Percentiles rank a stretch among this genome's conserved stretches.
Conservation (phyloP, 495 filamentous ascomycete species). For the Podospora pseudoanserina region DNA sequence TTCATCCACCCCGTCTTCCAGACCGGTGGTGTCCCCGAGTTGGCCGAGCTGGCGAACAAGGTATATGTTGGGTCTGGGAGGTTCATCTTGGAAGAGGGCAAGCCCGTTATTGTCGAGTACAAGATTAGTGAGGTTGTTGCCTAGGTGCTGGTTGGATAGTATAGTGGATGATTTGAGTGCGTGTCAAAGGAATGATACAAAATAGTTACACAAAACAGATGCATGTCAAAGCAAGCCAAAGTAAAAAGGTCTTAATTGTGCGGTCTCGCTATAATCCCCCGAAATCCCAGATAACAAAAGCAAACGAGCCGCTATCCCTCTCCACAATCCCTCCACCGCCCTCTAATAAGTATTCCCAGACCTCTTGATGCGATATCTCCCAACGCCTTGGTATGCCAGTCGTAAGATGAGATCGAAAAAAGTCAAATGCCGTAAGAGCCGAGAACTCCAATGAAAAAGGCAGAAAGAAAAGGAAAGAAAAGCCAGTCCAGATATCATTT, state of each 20-base stretch:
- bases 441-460: background rate
- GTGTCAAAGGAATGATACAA: too few relatives aligned
- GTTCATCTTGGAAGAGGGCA: slow-evolving; percentile 52
- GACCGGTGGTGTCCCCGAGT: slow-evolving; percentile 48
- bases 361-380: background rate
- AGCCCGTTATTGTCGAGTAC: slow-evolving; percentile 56
- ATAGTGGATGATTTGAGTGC: background rate
- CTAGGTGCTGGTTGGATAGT: slow-evolving; percentile 7
- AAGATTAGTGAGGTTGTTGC: slow-evolving; percentile 52
- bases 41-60: slow-evolving; percentile 51
- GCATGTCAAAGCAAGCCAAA: background rate
- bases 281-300: background rate
- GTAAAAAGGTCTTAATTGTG: background rate
- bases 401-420: background rate
- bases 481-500: background rate
- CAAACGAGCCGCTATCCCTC: background rate
- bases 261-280: background rate
- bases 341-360: background rate
- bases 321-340: background rate
- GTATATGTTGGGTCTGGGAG: slow-evolving; percentile 54
- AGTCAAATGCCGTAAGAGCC: background rate
- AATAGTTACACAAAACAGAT: background rate
- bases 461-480: background rate
- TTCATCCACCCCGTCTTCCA: slow-evolving; percentile 55
- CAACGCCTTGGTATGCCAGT: background rate